A percentile compares a stretch with the other conserved stretches of the same genome.
Conservation (phyloP, 768 basidiomycete genomes). For the Gymnopilus dilepis region DNA sequence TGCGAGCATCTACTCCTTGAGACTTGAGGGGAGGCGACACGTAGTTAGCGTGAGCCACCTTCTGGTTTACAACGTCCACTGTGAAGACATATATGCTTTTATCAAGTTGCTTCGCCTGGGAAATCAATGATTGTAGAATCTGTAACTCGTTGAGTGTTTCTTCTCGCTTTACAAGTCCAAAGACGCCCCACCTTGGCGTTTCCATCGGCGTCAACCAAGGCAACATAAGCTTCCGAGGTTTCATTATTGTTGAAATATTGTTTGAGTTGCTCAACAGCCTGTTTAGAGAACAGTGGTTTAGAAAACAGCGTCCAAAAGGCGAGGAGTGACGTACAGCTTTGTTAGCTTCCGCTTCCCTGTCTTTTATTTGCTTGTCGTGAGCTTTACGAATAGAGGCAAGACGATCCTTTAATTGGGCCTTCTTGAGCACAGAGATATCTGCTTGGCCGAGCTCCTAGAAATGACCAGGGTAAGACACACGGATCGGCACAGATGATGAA, state of each 20-base stretch:
- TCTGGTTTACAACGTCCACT: slow-evolving; percentile 66
- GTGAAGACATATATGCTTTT: slow-evolving; percentile 93
- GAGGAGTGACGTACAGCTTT: slow-evolving; percentile 64
- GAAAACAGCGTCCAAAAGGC: background rate
- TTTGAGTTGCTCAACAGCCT: slow-evolving; percentile 75
- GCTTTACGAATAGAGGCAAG: slow-evolving; percentile 76
- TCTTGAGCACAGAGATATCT: slow-evolving; percentile 86
- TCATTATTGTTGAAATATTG: slow-evolving; percentile 81
- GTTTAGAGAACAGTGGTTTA: background rate
- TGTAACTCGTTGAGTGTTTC: slow-evolving; percentile 30
- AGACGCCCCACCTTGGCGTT: slow-evolving; percentile 77
- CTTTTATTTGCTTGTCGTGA: slow-evolving; percentile 86
- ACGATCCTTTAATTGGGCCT: slow-evolving; percentile 79
- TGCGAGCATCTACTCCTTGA: slow-evolving; percentile 79
- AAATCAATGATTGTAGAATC: slow-evolving; percentile 77
- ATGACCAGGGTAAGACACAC: no score
- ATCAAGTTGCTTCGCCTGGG: slow-evolving; percentile 77
- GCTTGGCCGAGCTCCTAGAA: slow-evolving; percentile 87
- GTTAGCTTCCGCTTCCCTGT: slow-evolving; percentile 73
- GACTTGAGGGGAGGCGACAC: slow-evolving; percentile 63
- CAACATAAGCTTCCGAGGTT: slow-evolving; percentile 71
- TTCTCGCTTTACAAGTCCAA: no score
- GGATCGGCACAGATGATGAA: no score
- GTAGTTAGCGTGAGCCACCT: slow-evolving; percentile 88
- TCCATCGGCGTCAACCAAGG: slow-evolving; percentile 75